These are phyloP conservation scores for Xerophyta viscosa DNA, from an alignment of 106 monocot species.

Conservation along the genomic window DNA sequence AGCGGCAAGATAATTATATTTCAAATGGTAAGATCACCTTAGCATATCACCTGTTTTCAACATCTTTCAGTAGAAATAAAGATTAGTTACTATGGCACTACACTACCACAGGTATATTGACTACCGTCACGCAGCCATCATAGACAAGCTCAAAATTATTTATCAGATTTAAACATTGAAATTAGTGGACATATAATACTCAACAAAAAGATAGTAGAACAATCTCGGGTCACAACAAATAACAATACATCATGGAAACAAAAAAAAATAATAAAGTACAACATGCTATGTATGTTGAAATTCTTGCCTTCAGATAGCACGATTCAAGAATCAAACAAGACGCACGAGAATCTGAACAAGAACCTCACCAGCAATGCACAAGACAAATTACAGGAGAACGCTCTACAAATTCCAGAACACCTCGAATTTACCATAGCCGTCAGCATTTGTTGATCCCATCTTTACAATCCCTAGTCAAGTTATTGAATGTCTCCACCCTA, in stretches of 20 bases:
- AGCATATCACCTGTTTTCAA: too few relatives aligned
- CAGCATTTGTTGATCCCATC: conserved; percentile 71
- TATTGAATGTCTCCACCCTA: conserved; percentile 70
- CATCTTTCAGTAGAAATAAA: too few relatives aligned
- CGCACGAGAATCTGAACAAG: not conserved
- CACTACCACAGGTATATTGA: too few relatives aligned
- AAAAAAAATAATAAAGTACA: not conserved
- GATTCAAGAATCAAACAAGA: conserved; percentile 1
- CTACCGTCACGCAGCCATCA: too few relatives aligned
- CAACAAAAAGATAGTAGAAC: too few relatives aligned
- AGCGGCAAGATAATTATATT: too few relatives aligned
- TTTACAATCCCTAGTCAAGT: conserved; percentile 70
- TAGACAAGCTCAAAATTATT: too few relatives aligned
- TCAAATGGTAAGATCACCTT: too few relatives aligned
- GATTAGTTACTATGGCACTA: too few relatives aligned
- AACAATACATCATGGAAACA: not conserved
- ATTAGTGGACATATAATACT: too few relatives aligned
- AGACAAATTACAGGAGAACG: not conserved
- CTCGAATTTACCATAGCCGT: not conserved
- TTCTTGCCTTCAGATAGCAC: not conserved
- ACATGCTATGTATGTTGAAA: not conserved
- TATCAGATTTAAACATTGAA: too few relatives aligned
- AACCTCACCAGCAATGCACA: conserved; percentile 5
- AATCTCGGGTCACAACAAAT: not conserved
- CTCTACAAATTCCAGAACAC: not conserved